Evolutionary conservation across 805 yeast genomes (phyloP).

Genomic region (Candida arabinofermentans): DNA sequence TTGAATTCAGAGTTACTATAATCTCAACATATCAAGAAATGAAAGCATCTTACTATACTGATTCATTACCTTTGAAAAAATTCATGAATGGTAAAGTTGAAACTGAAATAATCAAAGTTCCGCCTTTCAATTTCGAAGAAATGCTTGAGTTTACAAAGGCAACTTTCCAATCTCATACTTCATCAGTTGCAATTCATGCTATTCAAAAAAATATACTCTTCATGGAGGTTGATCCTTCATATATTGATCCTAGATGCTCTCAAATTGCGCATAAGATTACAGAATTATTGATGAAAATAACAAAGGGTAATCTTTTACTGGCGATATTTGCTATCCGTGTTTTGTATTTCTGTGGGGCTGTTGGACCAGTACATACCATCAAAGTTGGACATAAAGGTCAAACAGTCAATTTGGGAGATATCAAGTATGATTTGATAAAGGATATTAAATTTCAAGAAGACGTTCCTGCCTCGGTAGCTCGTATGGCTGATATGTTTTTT

Average conservation of each 20-base stretch:
- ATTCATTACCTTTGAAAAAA: neutral
- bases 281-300: neutral
- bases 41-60: neutral
- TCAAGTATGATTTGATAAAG: neutral
- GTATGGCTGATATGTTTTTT: slow-evolving; percentile 6
- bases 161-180: neutral
- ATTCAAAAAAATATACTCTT: neutral
- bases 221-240: neutral
- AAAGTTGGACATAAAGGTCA: neutral
- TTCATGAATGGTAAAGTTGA: neutral
- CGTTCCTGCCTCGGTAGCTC: slow-evolving; percentile 2
- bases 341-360: neutral
- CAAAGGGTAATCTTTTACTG: slow-evolving; percentile 22
- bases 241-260: neutral
- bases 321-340: slow-evolving; percentile 28
- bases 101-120: neutral
- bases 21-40: neutral
- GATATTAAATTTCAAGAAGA: neutral
- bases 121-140: neutral
- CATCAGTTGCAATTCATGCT: neutral
- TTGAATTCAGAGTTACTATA: neutral
- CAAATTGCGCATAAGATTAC: neutral
- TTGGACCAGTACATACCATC: neutral
- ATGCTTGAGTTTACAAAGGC: neutral
- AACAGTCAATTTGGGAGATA: neutral